phyloP scores from a whole-genome alignment of 2,329 filamentous ascomycete genomes.

The Microascus cirrosus region DNA sequence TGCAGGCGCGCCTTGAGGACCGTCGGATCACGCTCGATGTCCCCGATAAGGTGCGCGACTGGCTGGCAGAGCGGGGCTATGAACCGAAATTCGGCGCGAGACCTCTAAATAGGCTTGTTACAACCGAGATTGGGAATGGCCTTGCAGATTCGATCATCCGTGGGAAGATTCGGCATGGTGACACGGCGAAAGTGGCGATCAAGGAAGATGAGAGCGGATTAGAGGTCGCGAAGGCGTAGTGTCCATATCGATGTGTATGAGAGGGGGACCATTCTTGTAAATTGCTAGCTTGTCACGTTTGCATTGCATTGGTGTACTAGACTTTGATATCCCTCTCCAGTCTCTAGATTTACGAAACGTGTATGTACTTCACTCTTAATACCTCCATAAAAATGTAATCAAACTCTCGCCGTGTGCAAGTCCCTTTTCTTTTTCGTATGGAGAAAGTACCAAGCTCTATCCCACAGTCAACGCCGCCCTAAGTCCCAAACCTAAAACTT shows the following conservation, averaged over 20 bases:
- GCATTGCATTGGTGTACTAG: not conserved
- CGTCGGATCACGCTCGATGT: slow-evolving; percentile 70
- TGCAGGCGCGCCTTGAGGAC: slow-evolving; percentile 75
- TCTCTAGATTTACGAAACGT: not conserved
- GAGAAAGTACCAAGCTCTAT: not conserved
- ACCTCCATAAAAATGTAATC: not conserved
- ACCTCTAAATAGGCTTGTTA: slow-evolving; percentile 82
- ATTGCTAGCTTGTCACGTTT: not conserved
- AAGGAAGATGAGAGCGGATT: slow-evolving; percentile 50
- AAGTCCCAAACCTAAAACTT: not conserved
- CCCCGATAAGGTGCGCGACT: slow-evolving; percentile 60
- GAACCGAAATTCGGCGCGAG: slow-evolving; percentile 85
- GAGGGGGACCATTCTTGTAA: not conserved
- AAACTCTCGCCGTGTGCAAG: not conserved
- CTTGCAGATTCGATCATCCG: slow-evolving; percentile 88
- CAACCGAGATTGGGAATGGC: slow-evolving; percentile 78
- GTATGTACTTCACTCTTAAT: not conserved
- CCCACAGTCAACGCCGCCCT: not conserved
- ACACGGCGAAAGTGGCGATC: slow-evolving; percentile 60
- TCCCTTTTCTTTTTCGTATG: not conserved
- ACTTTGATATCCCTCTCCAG: not conserved
- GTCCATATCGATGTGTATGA: not conserved
- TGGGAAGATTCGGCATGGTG: slow-evolving; percentile 66
- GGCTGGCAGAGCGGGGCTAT: slow-evolving; percentile 84
- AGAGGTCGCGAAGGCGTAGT: slow-evolving; percentile 25